These are phyloP conservation scores for Colletotrichum paranaense DNA, from an alignment of 2,329 filamentous ascomycete species.

Conservation along the genomic window DNA sequence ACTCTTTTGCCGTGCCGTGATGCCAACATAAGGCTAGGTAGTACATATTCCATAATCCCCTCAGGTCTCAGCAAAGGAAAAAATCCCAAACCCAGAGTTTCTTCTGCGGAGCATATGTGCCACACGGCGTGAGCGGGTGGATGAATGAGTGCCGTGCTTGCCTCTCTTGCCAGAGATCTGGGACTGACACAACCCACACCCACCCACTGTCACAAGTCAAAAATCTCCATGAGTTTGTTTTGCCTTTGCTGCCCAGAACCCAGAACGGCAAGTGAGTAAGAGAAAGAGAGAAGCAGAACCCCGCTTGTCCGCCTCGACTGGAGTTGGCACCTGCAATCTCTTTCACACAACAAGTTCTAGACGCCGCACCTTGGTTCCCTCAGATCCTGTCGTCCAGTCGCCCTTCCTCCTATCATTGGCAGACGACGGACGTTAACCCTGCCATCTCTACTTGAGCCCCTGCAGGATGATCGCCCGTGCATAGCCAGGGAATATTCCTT, in stretches of 20 bases:
- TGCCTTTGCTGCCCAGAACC: not conserved
- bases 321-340: conserved; percentile 15
- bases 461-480: conserved; percentile 23
- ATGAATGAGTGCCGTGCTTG: not conserved
- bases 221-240: conserved; percentile 20
- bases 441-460: not conserved
- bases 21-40: not conserved
- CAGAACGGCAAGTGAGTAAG: not conserved
- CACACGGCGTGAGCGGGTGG: not conserved
- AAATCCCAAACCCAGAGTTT: conserved; percentile 4
- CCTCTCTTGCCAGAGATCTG: not conserved
- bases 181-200: not conserved
- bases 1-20: not conserved
- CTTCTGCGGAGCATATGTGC: conserved; percentile 7
- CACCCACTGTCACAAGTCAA: conserved; percentile 18
- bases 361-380: not conserved
- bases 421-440: not conserved
- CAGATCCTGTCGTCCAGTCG: not conserved
- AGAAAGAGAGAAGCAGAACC: not conserved
- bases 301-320: not conserved
- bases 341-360: conserved; percentile 10
- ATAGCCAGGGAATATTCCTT: conserved; percentile 3
- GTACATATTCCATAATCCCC: not conserved
- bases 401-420: not conserved
- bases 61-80: not conserved